These are phyloP conservation scores for Ustilago xerochloae DNA, from an alignment of 1,284 basidiomycete genomes.

Conservation along the genomic window DNA sequence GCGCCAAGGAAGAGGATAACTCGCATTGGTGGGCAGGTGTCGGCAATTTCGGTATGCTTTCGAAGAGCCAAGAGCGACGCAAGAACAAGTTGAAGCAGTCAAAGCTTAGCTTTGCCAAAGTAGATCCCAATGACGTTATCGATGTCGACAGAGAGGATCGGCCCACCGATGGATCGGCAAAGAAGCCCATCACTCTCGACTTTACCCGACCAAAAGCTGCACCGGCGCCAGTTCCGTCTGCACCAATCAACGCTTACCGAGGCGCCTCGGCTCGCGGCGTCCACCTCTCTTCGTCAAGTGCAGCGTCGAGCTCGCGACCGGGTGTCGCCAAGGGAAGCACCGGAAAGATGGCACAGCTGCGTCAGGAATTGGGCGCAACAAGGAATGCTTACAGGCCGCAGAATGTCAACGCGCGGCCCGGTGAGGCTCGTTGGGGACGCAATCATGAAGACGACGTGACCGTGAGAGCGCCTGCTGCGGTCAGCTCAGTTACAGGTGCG, in stretches of 20 bases:
- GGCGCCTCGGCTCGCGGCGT: conserved; percentile 30
- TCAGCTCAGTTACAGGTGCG: conserved; percentile 57
- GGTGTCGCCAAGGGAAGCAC: conserved; percentile 30
- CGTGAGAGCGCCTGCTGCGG: conserved; percentile 53
- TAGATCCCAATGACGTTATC: conserved; percentile 44
- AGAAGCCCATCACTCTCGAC: conserved; percentile 45
- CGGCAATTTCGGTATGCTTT: conserved; percentile 33
- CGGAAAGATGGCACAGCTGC: conserved; percentile 51
- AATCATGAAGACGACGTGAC: conserved; percentile 54
- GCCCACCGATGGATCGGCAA: neutral
- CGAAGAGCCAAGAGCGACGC: conserved; percentile 34
- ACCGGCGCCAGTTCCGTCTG: conserved; percentile 23
- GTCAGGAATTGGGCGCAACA: conserved; percentile 50
- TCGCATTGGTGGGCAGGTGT: conserved; percentile 50
- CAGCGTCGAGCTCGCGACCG: conserved; percentile 17
- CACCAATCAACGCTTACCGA: conserved; percentile 52
- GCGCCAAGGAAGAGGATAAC: conserved; percentile 22
- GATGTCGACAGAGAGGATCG: conserved; percentile 40
- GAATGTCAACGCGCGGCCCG: conserved; percentile 42
- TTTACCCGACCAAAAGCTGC: conserved; percentile 33
- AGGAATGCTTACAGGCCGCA: conserved; percentile 41
- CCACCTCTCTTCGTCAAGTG: conserved; percentile 8
- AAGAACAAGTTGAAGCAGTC: conserved; percentile 52
- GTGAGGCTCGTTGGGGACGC: conserved; percentile 37
- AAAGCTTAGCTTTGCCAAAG: conserved; percentile 52